Base-by-base conservation (phyloP, 2,329 filamentous ascomycete species). In the Fusarium brachygibbosum region DNA sequence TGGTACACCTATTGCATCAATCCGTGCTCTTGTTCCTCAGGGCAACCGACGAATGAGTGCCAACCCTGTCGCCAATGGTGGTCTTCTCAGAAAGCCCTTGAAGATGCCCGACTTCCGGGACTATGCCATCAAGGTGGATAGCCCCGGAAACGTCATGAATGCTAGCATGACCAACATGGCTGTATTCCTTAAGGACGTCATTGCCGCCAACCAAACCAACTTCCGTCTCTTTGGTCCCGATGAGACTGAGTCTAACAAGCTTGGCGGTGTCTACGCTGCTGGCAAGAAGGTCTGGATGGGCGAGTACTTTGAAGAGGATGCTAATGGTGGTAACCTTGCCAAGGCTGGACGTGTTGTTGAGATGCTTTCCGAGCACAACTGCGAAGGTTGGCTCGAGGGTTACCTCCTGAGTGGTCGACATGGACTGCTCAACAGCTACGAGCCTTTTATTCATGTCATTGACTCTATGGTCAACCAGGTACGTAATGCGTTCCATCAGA, bases 401-500 rank as follows among this genome's bases (percentile, higher is more conserved):
- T 94, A 94, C 76, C 80, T 93, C 41, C 84, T 94, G 4, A 92
- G 88, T 56, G 92, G 92, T 29, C 86, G 92, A 7, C 91, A 94
- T 69, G 91, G 92, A 14, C 77, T 94, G 62, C 85, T 94, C 62
- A 94, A 93, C 84, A 91, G 89, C 76, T 94, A 94, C 80, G 92
- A 94, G 78, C 91, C 91, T 0, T 94, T 94, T 76, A 92, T 94
- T 62, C 91, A 94, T 75, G 88, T 94, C 73, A 93, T 94, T 73
- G 91, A 94, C 78, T 93, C 90, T 2, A 94, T 94, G 91, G 91
- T 94, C 63, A 93, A 93, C 77, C 91, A 93, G 77, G 82, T 84
- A 78, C 54, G 79, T 31, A 31, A n/a, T 19, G 11, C 41, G 21
- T 29, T 51, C 25, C 3, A 1, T 11, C 12, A 7, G 10, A n/a